Conservation (phyloP, 768 basidiomycete genomes). For the Amanita exitialis region DNA sequence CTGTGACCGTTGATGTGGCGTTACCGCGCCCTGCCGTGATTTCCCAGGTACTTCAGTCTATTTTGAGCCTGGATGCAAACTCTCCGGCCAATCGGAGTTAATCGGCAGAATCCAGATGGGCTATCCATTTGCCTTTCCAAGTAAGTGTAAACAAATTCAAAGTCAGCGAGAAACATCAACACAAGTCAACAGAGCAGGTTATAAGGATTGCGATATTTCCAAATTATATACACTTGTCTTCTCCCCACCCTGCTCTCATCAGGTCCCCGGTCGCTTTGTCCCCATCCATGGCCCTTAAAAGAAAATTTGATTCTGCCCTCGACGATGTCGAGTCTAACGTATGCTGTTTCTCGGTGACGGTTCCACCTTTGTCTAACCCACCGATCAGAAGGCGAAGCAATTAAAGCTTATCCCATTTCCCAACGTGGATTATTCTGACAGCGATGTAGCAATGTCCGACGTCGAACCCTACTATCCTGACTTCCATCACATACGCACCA, state of each 20-base stretch:
- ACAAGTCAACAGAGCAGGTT: conserved; percentile 6
- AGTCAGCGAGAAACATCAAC: conserved; percentile 7
- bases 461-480: conserved; percentile 44
- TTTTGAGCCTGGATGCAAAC: conserved; percentile 16
- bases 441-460: conserved; percentile 67
- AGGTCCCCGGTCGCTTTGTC: conserved; percentile 1
- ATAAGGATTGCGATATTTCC: conserved; percentile 9
- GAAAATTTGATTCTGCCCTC: conserved; percentile 57
- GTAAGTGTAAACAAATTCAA: conserved; percentile 4
- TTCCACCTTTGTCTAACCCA: conserved; percentile 14
- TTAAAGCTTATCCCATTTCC: conserved; percentile 71
- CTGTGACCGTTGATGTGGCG: background rate
- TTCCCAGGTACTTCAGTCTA: background rate
- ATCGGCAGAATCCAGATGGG: conserved; percentile 12
- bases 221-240: conserved; percentile 11
- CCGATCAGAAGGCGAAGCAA: conserved; percentile 49
- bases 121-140: conserved; percentile 7
- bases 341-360: conserved; percentile 12
- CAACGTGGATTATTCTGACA: conserved; percentile 43
- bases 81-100: conserved; percentile 17
- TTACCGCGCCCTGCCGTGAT: background rate
- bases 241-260: conserved; percentile 7
- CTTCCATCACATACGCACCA: conserved; percentile 51
- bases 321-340: conserved; percentile 45
- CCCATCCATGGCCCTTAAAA: conserved; percentile 55